Base-by-base conservation (phyloP, 495 filamentous ascomycete genomes). In the Xylaria nigripes region DNA sequence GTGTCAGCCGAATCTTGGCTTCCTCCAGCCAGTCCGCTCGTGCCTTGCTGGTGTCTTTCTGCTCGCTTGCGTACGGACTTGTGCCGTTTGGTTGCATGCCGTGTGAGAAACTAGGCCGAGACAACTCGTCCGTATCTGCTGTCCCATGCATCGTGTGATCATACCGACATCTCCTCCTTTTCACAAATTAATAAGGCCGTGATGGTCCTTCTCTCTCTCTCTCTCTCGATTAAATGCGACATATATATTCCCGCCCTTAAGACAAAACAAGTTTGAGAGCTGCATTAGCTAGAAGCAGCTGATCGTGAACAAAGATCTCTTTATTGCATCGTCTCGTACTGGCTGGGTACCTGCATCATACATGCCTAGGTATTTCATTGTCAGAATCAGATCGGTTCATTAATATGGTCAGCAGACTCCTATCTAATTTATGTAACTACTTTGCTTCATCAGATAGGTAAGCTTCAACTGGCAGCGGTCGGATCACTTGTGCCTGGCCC, bases 21-120 rank as follows among this genome's bases (percentile, higher is more conserved):
- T 34, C 36, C 9, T 3, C 22, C 16, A 65, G 57, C 62, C 62
- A 65, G 38, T 51, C 47, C 19, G 44, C 1, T 18, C 16, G 2
- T 2, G n/a, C 12, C 5, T 16, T 40, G 36, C 4, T 19, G 16
- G 4, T 40, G 36, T 19, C 36, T 5, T 19, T 18, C 9, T 29
- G 27, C 27, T 29, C 27, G 36, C 18, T 12, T 40, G n/a, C n/a
- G 4, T 16, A 4, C 8, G 32, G 5, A 12, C 13, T 36, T 36
- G 13, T 36, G 32, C 6, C 13, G 32, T 18, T 18, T 40, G 15
- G 3, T 18, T 40, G 36, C 15, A 18, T 19, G 3, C n/a, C n/a
- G 36, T 8, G 12, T 10, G 36, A 18, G 2, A 19, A 19, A 3
- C 4, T 19, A n/a, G 36, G 16, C 1, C 12, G 36, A 18, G 16